Conservation (phyloP, 108 stramenopile genomes). For the Schizochytrium sp. region DNA sequence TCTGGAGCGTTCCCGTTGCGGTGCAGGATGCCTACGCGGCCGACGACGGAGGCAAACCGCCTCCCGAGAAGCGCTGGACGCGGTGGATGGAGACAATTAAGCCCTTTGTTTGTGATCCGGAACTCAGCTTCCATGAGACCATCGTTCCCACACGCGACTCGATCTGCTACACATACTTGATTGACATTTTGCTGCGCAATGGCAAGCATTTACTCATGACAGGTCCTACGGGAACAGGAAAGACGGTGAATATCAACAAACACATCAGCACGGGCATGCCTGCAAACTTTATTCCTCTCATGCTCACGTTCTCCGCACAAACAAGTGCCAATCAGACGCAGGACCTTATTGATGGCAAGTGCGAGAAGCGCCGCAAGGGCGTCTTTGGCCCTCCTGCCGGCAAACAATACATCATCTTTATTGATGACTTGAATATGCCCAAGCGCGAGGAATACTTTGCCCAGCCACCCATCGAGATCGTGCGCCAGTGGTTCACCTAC, state of each 20-base stretch:
- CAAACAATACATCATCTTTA: constrained; percentile 49
- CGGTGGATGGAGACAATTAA: constrained; percentile 49
- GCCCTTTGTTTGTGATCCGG: constrained; percentile 33
- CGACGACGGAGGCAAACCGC: constrained; percentile 26
- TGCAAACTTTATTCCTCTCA: constrained; percentile 29
- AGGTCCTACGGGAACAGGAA: constrained; percentile 60
- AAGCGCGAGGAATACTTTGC: constrained; percentile 49
- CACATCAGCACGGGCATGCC: constrained; percentile 25
- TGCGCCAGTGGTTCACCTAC: constrained; percentile 64
- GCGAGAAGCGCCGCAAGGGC: constrained; percentile 59
- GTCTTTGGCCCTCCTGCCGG: constrained; percentile 57
- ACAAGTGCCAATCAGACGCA: constrained; percentile 60
- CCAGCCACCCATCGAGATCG: constrained; percentile 61
- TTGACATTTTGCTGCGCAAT: constrained; percentile 43
- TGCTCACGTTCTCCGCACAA: constrained; percentile 56
- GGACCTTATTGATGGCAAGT: constrained; percentile 55
- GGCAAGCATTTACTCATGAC: constrained; percentile 53
- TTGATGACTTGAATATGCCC: constrained; percentile 66
- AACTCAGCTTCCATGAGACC: constrained; percentile 36
- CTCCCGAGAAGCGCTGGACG: constrained; percentile 24
- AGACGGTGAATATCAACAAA: constrained; percentile 59
- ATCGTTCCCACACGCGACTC: constrained; percentile 55
- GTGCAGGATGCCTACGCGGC: neutral
- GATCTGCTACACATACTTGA: constrained; percentile 51
- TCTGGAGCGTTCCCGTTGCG: constrained; percentile 24